Percentiles rank a stretch among this genome's conserved stretches.
Conservation (phyloP, 192 early-diverging fungal species). For the Phlyctochytrium arcticum region DNA sequence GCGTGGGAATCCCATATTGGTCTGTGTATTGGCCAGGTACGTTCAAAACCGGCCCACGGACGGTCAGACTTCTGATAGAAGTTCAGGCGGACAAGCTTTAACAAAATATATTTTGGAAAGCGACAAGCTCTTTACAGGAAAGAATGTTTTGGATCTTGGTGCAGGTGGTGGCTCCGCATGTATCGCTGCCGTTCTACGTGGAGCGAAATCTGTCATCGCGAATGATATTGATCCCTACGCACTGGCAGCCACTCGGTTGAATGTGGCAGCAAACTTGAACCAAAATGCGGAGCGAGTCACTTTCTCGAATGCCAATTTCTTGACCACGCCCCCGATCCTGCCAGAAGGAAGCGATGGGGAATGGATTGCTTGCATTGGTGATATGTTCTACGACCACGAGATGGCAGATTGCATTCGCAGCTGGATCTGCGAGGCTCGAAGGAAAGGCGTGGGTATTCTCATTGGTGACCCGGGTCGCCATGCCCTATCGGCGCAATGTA, state of each 20-base stretch:
- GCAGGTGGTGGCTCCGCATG: background rate
- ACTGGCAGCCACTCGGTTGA: background rate
- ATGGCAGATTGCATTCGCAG: background rate
- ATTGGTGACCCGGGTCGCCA: constrained; percentile 1
- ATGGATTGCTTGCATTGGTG: background rate
- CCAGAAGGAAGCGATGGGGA: background rate
- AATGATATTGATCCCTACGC: constrained; percentile 6
- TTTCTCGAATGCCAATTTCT: background rate
- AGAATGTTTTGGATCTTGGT: background rate
- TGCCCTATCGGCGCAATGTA: background rate
- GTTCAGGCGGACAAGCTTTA: background rate
- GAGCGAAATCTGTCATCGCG: background rate
- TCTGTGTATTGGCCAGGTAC: background rate
- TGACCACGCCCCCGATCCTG: background rate
- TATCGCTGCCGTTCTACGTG: background rate
- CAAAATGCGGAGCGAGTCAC: background rate
- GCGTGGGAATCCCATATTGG: background rate
- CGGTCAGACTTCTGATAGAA: no score
- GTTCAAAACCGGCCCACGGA: no score
- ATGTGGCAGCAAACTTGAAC: background rate
- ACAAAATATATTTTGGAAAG: background rate
- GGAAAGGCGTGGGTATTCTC: background rate
- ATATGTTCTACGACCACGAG: background rate
- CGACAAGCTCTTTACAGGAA: background rate
- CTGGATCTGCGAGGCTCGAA: background rate